Evolutionary conservation across 2,329 filamentous ascomycete species (phyloP).

Genomic region (Neonectria coccinea): DNA sequence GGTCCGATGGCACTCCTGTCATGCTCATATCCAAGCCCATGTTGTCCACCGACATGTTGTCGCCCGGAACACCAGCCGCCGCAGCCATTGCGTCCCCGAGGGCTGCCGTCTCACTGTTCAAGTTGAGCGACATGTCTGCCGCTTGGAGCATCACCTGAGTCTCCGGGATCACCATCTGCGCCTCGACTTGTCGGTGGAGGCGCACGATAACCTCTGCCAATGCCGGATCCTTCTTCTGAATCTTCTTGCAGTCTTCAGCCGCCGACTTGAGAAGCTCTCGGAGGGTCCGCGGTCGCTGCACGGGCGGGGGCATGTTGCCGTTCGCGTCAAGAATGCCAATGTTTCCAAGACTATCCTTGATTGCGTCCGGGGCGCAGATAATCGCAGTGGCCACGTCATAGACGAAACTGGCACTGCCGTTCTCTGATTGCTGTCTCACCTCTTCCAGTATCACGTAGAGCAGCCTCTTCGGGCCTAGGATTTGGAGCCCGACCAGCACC

Average conservation of each 20-base stretch:
- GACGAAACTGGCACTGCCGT: slow-evolving; percentile 69
- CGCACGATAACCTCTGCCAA: slow-evolving; percentile 72
- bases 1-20: slow-evolving; percentile 51
- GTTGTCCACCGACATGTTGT: slow-evolving; percentile 55
- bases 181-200: slow-evolving; percentile 72
- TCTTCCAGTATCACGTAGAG: slow-evolving; percentile 75
- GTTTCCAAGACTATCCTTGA: slow-evolving; percentile 54
- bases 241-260: slow-evolving; percentile 67
- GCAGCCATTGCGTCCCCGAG: slow-evolving; percentile 59
- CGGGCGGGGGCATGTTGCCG: slow-evolving; percentile 50
- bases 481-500: slow-evolving; percentile 69
- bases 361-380: slow-evolving; percentile 74
- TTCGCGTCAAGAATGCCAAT: slow-evolving; percentile 50
- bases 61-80: slow-evolving; percentile 55
- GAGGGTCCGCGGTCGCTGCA: slow-evolving; percentile 66
- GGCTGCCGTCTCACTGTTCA: slow-evolving; percentile 53
- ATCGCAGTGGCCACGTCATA: slow-evolving; percentile 78
- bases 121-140: slow-evolving; percentile 55
- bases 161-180: slow-evolving; percentile 65
- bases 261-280: slow-evolving; percentile 70
- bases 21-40: slow-evolving; percentile 61
- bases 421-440: slow-evolving; percentile 70
- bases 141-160: slow-evolving; percentile 57
- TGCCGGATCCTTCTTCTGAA: slow-evolving; percentile 67
- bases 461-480: slow-evolving; percentile 71